A percentile compares a stretch with the other conserved stretches of the same genome.
phyloP scores from a whole-genome alignment of 2,329 filamentous ascomycete species.

The Ustilaginoidea virens region DNA sequence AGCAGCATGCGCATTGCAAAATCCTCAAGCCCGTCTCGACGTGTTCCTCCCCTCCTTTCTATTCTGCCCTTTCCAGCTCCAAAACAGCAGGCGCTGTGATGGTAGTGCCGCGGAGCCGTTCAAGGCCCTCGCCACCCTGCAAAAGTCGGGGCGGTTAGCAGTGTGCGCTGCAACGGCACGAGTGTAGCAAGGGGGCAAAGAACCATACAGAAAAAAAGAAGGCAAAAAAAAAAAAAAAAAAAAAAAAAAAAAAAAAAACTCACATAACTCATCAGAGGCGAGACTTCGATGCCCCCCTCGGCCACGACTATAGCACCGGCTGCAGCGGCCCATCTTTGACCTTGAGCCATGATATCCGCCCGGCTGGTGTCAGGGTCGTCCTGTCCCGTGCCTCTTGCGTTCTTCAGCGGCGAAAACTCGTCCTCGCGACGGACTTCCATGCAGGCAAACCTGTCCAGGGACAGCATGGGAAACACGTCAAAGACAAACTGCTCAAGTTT shows the following conservation, averaged over 20 bases:
- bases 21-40: too few species aligned
- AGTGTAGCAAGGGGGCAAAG: too few species aligned
- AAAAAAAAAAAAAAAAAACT: slow-evolving; percentile 27
- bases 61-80: slow-evolving; percentile 14
- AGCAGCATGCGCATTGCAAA: too few species aligned
- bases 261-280: slow-evolving; percentile 89
- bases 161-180: slow-evolving; percentile 6
- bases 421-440: slow-evolving; percentile 95
- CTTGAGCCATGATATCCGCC: slow-evolving; percentile 78
- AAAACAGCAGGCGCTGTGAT: slow-evolving; percentile 37
- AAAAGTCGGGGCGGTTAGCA: too few species aligned
- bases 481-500: slow-evolving; percentile 99
- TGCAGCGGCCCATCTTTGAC: slow-evolving; percentile 67
- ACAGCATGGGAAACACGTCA: slow-evolving; percentile 85
- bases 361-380: slow-evolving; percentile 92
- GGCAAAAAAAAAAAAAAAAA: too few species aligned
- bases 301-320: slow-evolving; percentile 63
- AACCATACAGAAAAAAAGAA: too few species aligned
- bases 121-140: slow-evolving; percentile 48
- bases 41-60: not conserved
- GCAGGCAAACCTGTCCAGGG: slow-evolving; percentile 80
- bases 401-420: slow-evolving; percentile 97
- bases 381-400: slow-evolving; percentile 67
- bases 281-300: slow-evolving; percentile 68
- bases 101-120: slow-evolving; percentile 35